Percentiles rank a stretch among this genome's conserved stretches.
Conservation (phyloP, 176 grass and related monocot genomes). For the Carex scoparia region DNA sequence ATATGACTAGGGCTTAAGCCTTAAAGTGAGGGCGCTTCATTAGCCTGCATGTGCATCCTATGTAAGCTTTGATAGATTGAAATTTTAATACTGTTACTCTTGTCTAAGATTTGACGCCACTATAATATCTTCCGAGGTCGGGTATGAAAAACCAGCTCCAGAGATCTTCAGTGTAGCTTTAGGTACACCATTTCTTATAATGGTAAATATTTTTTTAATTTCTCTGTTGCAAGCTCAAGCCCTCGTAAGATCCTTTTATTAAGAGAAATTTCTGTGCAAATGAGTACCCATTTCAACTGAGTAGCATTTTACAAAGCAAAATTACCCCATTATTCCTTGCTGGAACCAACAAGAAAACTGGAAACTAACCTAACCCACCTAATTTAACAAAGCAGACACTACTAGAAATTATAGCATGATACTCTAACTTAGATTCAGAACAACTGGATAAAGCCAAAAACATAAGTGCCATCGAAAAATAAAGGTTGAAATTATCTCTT, state of each 20-base stretch:
- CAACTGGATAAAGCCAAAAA: not conserved
- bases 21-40: not conserved
- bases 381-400: not conserved
- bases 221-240: not conserved
- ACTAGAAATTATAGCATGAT: not conserved
- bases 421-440: not conserved
- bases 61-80: not conserved
- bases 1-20: not conserved
- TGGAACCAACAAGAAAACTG: not conserved
- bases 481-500: not conserved
- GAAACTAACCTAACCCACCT: not conserved
- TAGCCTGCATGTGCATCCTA: not conserved
- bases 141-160: conserved; percentile 83
- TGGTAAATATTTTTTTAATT: not conserved
- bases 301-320: not conserved
- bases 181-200: conserved; percentile 36
- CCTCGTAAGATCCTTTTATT: not conserved
- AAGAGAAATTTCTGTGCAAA: not conserved
- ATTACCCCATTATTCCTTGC: not conserved
- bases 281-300: not conserved
- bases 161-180: conserved; percentile 88
- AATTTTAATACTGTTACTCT: not conserved
- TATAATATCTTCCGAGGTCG: conserved; percentile 82
- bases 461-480: not conserved
- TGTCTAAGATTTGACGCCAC: conserved; percentile 90